Conservation (phyloP, 176 grass and related monocot genomes). For the Paspalum notatum region DNA sequence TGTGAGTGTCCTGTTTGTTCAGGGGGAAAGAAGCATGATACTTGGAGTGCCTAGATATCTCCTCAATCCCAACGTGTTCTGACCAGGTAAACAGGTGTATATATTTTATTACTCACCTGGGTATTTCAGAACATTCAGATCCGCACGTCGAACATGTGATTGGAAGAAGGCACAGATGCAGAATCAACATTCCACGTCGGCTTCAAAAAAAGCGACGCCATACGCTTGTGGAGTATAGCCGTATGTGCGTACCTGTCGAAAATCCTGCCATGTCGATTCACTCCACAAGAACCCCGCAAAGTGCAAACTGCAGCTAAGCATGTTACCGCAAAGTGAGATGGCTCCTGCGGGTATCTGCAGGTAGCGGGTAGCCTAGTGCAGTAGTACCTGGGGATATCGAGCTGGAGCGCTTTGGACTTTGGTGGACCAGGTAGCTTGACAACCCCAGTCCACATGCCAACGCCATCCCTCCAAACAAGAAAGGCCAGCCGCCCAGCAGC, state of each 20-base stretch:
- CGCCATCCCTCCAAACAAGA: background rate
- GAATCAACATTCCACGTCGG: background rate
- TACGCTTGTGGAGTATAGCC: background rate
- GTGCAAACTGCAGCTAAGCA: too few relatives aligned
- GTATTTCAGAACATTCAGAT: background rate
- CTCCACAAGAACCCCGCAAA: too few relatives aligned
- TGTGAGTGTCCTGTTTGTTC: too few relatives aligned
- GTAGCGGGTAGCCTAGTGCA: background rate
- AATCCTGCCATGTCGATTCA: conserved; percentile 2
- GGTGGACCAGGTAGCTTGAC: conserved; percentile 22
- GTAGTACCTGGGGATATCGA: conserved; percentile 1
- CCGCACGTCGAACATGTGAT: conserved; percentile 44
- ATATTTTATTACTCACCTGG: background rate
- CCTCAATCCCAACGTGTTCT: conserved; percentile 16
- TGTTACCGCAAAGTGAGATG: too few relatives aligned
- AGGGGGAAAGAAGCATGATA: background rate
- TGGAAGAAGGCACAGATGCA: conserved; percentile 22
- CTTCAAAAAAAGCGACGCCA: background rate
- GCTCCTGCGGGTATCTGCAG: background rate
- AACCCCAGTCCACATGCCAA: conserved; percentile 34
- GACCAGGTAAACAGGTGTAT: background rate
- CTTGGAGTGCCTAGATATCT: conserved; percentile 19
- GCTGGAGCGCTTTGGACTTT: background rate
- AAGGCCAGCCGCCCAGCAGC: background rate
- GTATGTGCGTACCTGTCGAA: background rate